Evolutionary conservation across 2,329 filamentous ascomycete genomes (phyloP), one percentile per base, ranked within the genome.

Genomic region (Claviceps africana): DNA sequence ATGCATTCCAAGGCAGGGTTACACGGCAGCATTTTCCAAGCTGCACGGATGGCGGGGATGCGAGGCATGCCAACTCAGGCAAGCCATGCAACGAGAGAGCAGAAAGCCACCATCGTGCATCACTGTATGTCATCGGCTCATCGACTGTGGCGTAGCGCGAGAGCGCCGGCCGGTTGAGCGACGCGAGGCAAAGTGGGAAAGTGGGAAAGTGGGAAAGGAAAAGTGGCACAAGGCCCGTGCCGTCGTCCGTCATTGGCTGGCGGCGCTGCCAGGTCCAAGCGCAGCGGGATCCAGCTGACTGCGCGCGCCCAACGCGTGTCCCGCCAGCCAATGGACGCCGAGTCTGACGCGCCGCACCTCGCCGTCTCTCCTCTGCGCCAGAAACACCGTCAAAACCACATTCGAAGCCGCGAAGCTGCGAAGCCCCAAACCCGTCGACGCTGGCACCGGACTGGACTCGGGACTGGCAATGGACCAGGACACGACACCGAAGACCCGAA

Each of bases 381-480:
- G 22, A 50, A 19, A 17, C 31, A 30, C 33, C 5, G 17, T 37
- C 35, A 1, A 50, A 25, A n/a, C 17, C 22, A 51, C 37, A 40
- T 10, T 19, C 37, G 40, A 15, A n/a, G n/a, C n/a, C n/a, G n/a
- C n/a, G n/a, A 17, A 25, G 13, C 28, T 15, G 22, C 8, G 19
- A 19, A 44, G 48, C 25, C 43, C 31, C 3, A 15, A 3, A 8
- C 9, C 25, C 19, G 2, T 25, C 4, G 30, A 25, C 3, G 9
- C 8, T n/a, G 3, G 31, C 25, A 25, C 6, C 35, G 5, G 39
- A 31, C 37, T 37, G 31, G 30, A 25, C 6, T 28, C 9, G 35
- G 25, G 37, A 35, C 40, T 33, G 51, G 49, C n/a, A 25, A 67
- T 67, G 65, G 58, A 65, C 45, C 51, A 55, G 44, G 58, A 60